Base-by-base conservation (phyloP, 306 rosid genomes). In the Luffa acutangula region DNA sequence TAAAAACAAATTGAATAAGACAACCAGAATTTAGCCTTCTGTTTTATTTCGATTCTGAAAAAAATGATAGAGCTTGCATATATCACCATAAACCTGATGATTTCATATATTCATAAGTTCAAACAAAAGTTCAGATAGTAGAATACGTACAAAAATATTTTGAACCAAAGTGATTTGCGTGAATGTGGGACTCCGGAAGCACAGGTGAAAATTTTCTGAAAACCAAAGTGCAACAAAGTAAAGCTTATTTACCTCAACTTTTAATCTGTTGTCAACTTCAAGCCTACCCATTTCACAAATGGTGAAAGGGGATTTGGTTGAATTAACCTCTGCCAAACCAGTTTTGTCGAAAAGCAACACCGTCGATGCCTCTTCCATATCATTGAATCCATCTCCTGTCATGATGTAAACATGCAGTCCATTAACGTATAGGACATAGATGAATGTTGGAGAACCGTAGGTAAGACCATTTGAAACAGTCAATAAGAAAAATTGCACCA, bases 131-230 rank as follows among this genome's bases (percentile, higher is more conserved):
- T 59, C 37, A 59, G 37, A 25, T 25, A 59, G 14, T 21, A 59
- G 15, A 21, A 59, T 9, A 59, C 2, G 36, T 59, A 57, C 11
- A 59, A 7, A 59, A 3, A 58, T 58, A 8, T 58, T 36, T 58
- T 9, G 6, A 58, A 3, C 64, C 31, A 25, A 25, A 25, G 31
- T 25, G 31, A 25, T 79, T 75, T 84, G 57, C 2, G 63, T 82
- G 59, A 80, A 80, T 42, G 65, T n/a, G 80, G 85, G 83, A 25
- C 31, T 25, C 31, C 31, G 31, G 31, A 25, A 33, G 75, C 70
- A 20, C 36, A 41, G 34, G 14, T 15, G 57, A 13, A 18, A 13
- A 52, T 2, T 52, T 52, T 15, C 18, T 3, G 18, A 52, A 52
- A 11, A 11, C 15, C 15, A 52, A 52, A 52, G 57, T 11, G 18